Percentiles rank a stretch among this genome's conserved stretches.
phyloP scores from a whole-genome alignment of 352 stramenopile species.

The Globisporangium abappressorium region DNA sequence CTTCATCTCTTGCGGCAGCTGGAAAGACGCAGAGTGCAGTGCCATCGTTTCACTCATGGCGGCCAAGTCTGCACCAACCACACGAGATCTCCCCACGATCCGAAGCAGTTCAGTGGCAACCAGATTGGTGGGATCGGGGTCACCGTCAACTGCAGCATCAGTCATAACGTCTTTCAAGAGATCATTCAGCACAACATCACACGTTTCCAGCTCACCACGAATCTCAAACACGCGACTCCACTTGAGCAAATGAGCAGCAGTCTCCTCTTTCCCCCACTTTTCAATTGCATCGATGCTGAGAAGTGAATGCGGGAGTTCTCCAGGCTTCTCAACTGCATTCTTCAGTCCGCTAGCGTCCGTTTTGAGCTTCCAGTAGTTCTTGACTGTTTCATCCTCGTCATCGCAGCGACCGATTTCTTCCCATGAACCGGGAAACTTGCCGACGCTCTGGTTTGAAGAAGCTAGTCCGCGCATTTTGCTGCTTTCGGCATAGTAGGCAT shows the following conservation, averaged over 20 bases:
- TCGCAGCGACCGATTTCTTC: neutral
- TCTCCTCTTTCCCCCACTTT: constrained; percentile 29
- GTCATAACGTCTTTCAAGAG: constrained; percentile 28
- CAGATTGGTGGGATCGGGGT: neutral
- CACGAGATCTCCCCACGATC: constrained; percentile 24
- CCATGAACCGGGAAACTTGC: neutral
- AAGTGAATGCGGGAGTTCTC: constrained; percentile 1
- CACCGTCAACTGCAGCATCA: neutral
- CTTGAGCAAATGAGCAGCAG: constrained; percentile 32
- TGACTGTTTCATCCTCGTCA: constrained; percentile 29
- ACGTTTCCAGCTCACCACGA: constrained; percentile 30
- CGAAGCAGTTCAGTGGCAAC: constrained; percentile 26
- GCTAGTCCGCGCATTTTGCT: constrained; percentile 20
- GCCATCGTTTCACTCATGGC: constrained; percentile 34
- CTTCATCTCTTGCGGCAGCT: constrained; percentile 22
- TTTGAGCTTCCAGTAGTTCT: constrained; percentile 47
- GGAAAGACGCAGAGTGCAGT: constrained; percentile 39
- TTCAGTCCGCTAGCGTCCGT: constrained; percentile 8
- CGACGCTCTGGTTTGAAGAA: constrained; percentile 8
- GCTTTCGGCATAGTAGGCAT: constrained; percentile 70
- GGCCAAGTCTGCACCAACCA: constrained; percentile 33
- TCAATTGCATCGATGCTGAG: constrained; percentile 28
- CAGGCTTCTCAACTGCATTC: constrained; percentile 9
- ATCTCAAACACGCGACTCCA: constrained; percentile 48
- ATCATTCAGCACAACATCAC: constrained; percentile 33